A percentile compares a stretch with the other conserved stretches of the same genome.
Evolutionary conservation across 768 basidiomycete species (phyloP).

Genomic region (Tulasnella sp.): DNA sequence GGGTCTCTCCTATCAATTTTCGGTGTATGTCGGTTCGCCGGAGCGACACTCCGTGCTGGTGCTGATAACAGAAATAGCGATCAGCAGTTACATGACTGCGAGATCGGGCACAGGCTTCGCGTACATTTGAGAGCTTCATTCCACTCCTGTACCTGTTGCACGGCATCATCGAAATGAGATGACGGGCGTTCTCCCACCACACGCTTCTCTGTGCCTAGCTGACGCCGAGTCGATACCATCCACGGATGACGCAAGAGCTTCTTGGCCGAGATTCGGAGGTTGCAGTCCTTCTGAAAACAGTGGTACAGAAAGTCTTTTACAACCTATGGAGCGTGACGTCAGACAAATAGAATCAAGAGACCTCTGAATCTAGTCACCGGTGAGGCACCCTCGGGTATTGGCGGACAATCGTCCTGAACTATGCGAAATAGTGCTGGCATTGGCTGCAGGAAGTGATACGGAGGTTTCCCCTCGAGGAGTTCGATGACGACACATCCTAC

Average conservation of each 20-base stretch:
- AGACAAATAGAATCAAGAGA: background rate
- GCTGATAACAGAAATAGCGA: constrained; percentile 1
- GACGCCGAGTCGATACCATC: constrained; percentile 81
- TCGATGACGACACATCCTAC: constrained; percentile 98
- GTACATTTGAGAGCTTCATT: constrained; percentile 91
- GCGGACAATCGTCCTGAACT: constrained; percentile 95
- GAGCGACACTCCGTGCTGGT: constrained; percentile 4
- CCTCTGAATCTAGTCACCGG: constrained; percentile 31
- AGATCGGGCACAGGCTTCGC: constrained; percentile 17
- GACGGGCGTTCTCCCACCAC: constrained; percentile 35
- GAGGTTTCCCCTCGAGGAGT: constrained; percentile 81
- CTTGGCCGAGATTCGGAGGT: constrained; percentile 86
- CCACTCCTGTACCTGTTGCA: constrained; percentile 95
- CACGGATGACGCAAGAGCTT: constrained; percentile 90
- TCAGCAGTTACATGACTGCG: constrained; percentile 12
- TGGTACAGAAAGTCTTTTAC: constrained; percentile 95
- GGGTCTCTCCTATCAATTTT: constrained; percentile 11
- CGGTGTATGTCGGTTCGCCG: background rate
- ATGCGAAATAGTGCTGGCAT: constrained; percentile 99
- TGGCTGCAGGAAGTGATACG: constrained; percentile 90
- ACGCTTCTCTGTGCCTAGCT: constrained; percentile 37
- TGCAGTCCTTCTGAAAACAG: constrained; percentile 97
- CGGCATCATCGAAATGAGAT: constrained; percentile 88
- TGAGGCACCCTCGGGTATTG: constrained; percentile 89
- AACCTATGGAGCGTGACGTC: constrained; percentile 33